phyloP scores from a whole-genome alignment of 805 yeast genomes.

The Wickerhamiella siamensis region DNA sequence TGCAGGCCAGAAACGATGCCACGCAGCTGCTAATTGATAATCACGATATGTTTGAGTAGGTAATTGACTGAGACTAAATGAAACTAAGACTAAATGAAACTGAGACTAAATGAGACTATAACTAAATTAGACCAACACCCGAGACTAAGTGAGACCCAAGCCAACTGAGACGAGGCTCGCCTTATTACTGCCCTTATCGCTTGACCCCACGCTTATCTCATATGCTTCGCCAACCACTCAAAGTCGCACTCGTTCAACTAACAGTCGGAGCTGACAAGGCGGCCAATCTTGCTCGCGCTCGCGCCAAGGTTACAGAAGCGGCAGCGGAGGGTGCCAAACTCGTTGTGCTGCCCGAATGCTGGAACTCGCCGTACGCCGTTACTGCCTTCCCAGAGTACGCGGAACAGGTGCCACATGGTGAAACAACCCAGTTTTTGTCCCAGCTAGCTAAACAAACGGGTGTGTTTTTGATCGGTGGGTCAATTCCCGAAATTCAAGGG shows the following conservation, averaged over 20 bases:
- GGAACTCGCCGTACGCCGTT: slow-evolving; percentile 89
- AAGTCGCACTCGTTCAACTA: slow-evolving; percentile 75
- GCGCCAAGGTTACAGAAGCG: slow-evolving; percentile 51
- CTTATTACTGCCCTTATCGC: not conserved
- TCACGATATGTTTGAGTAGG: slow-evolving; percentile 9
- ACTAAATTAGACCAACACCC: too few relatives aligned
- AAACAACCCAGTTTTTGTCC: slow-evolving; percentile 45
- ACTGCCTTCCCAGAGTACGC: slow-evolving; percentile 77
- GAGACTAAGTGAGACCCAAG: too few relatives aligned
- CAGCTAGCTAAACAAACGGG: slow-evolving; percentile 48
- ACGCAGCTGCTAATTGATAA: slow-evolving; percentile 49
- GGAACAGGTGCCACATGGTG: slow-evolving; percentile 67
- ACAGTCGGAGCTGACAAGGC: slow-evolving; percentile 69
- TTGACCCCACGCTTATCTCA: not conserved
- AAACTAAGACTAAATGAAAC: not conserved
- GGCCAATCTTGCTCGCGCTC: slow-evolving; percentile 59
- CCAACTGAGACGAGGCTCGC: too few relatives aligned
- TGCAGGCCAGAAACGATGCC: slow-evolving; percentile 62
- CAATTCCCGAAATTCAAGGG: slow-evolving; percentile 64
- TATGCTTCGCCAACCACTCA: slow-evolving; percentile 39
- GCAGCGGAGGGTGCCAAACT: slow-evolving; percentile 50
- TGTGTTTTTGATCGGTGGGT: slow-evolving; percentile 73
- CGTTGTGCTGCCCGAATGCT: slow-evolving; percentile 86
- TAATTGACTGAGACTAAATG: not conserved
- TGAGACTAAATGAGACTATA: not conserved